Evolutionary conservation across 257 asterid genomes (phyloP), one percentile per base, ranked within the genome.

Genomic region (Solanum arcanum): DNA sequence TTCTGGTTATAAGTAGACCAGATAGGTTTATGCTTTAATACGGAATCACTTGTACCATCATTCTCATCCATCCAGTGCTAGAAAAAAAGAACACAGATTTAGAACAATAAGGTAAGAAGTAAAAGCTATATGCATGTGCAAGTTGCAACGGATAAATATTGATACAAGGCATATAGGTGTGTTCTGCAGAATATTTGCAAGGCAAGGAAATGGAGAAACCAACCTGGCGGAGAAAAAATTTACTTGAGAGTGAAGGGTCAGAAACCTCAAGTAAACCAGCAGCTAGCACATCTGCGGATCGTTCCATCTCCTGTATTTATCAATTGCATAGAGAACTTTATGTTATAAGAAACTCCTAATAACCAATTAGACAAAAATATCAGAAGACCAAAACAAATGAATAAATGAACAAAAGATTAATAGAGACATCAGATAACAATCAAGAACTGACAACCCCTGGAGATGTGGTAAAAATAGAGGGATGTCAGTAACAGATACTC

Each of bases 241-340:
- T 94, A 91, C 91, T 94, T 8, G 98, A 92, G 89, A 97, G 99
- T 68, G 89, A 87, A 86, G 99, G 98, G 90, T 97, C 98, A 80
- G 99, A 92, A 88, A 95, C 93, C 89, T 97, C 99, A 78, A 97
- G 99, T 90, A 97, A 91, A 90, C 99, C 99, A 4, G 99, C 99
- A 42, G 99, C 98, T 87, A 97, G 98, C 77, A 97, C 98, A 92
- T 97, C 99, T 31, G 99, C 98, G n/a, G 99, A 97, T 76, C 98
- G 93, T 85, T 94, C 98, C 99, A 97, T 97, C 91, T 97, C 99
- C 99, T 95, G 92, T 86, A 89, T 87, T 88, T 80, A 44, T 31
- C 85, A 80, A 80, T 80, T 46, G 66, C 68, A 80, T 47, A 9
- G 64, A 80, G 76, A 84, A 21, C 83, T 86, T 56, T 66, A 69